These are phyloP conservation scores for Pythium pyrilobum DNA, from an alignment of 352 stramenopile genomes.

Conservation along the genomic window DNA sequence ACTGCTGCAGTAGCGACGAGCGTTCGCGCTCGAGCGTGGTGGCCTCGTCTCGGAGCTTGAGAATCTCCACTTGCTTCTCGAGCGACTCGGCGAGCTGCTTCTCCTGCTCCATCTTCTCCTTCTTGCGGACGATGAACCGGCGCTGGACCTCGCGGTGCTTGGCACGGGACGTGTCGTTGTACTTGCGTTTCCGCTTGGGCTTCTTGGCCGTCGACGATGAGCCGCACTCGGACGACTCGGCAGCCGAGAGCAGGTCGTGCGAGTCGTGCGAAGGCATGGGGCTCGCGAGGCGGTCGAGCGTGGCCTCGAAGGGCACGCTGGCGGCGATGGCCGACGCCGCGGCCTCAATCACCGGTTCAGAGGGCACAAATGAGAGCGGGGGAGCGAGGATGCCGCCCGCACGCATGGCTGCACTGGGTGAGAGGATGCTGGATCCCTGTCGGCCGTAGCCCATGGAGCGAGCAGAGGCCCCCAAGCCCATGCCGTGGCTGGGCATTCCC, in stretches of 20 bases:
- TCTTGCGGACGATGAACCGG: slow-evolving; percentile 21
- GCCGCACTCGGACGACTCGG: slow-evolving; percentile 7
- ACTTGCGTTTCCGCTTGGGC: slow-evolving; percentile 23
- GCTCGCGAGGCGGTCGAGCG: slow-evolving; percentile 5
- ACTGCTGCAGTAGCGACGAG: slow-evolving; percentile 21
- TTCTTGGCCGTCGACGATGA: neutral
- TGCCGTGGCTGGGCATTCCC: neutral
- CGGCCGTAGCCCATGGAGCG: no score
- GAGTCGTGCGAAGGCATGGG: slow-evolving; percentile 4
- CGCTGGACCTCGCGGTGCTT: slow-evolving; percentile 30
- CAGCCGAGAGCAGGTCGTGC: slow-evolving; percentile 7
- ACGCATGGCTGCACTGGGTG: slow-evolving; percentile 8
- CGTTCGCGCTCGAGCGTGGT: slow-evolving; percentile 18
- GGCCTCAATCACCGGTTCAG: slow-evolving; percentile 9
- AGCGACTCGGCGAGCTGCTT: slow-evolving; percentile 16
- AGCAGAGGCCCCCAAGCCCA: neutral
- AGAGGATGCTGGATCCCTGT: neutral
- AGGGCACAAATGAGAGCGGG: slow-evolving; percentile 8
- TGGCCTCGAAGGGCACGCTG: slow-evolving; percentile 2
- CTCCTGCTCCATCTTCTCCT: slow-evolving; percentile 21
- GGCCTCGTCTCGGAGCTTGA: slow-evolving; percentile 12
- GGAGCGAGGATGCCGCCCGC: slow-evolving; percentile 8
- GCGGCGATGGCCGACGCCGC: slow-evolving; percentile 8
- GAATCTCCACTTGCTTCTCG: slow-evolving; percentile 22
- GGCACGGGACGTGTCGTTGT: slow-evolving; percentile 21